Evolutionary conservation across 805 yeast genomes (phyloP).

Genomic region (Blastobotrys americana): DNA sequence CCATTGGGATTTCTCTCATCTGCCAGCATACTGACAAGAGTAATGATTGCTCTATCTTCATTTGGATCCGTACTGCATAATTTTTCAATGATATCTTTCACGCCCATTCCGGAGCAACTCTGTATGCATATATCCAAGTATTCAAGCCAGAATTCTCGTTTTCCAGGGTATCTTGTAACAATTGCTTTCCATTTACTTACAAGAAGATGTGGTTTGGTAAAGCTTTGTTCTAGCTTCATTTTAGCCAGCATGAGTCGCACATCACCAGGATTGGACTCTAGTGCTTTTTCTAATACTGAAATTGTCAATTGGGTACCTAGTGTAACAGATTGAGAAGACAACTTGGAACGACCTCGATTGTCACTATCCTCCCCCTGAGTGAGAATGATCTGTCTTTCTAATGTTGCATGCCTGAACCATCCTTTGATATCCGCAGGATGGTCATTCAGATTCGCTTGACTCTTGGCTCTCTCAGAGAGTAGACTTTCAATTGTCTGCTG

Average conservation of each 20-base stretch:
- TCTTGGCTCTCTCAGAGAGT: too few species aligned
- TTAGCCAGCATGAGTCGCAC: background rate
- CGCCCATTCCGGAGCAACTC: background rate
- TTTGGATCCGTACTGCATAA: too few species aligned
- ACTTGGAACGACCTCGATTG: too few species aligned
- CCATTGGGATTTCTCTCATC: background rate
- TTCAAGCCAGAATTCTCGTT: background rate
- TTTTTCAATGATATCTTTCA: background rate
- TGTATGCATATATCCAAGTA: background rate
- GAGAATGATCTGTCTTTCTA: background rate
- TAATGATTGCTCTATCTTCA: too few species aligned
- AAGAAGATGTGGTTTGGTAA: background rate
- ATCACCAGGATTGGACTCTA: background rate
- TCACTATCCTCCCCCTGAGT: background rate
- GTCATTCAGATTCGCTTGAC: too few species aligned
- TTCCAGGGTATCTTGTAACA: background rate
- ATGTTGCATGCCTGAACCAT: background rate
- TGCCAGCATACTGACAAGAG: background rate
- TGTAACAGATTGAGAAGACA: too few species aligned
- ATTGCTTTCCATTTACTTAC: background rate
- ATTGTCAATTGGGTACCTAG: background rate
- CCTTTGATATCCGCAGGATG: background rate
- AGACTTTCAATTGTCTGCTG: too few species aligned
- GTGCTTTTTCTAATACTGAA: background rate
- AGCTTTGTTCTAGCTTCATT: background rate